phyloP scores from a whole-genome alignment of 768 basidiomycete species.

The Boletales sp. region DNA sequence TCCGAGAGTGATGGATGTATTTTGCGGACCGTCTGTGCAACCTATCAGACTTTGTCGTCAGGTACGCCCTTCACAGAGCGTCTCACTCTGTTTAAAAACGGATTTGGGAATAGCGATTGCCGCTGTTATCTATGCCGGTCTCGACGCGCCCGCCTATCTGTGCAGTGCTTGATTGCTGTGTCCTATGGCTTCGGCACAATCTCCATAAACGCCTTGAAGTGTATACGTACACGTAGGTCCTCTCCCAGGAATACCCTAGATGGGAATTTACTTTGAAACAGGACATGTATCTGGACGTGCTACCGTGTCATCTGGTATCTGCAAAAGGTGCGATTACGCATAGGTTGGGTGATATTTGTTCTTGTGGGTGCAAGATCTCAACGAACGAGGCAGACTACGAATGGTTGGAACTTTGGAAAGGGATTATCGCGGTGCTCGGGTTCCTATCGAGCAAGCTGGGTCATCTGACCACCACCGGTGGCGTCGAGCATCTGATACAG shows the following conservation, averaged over 20 bases:
- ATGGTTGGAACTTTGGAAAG: slow-evolving; percentile 64
- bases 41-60: slow-evolving; percentile 61
- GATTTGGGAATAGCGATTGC: slow-evolving; percentile 41
- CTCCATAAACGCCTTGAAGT: slow-evolving; percentile 60
- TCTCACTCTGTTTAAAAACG: background rate
- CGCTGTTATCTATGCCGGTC: slow-evolving; percentile 42
- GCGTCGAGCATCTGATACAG: slow-evolving; percentile 48
- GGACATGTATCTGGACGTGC: slow-evolving; percentile 54
- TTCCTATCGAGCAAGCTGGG: slow-evolving; percentile 57
- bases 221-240: slow-evolving; percentile 51
- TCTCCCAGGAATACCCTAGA: background rate
- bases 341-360: slow-evolving; percentile 41
- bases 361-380: background rate
- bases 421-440: slow-evolving; percentile 49
- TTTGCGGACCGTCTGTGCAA: slow-evolving; percentile 40
- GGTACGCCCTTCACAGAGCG: slow-evolving; percentile 31
- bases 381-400: slow-evolving; percentile 47
- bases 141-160: slow-evolving; percentile 47
- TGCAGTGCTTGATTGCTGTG: slow-evolving; percentile 63
- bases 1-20: slow-evolving; percentile 40
- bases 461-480: slow-evolving; percentile 48
- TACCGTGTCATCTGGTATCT: slow-evolving; percentile 56
- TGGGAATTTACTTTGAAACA: slow-evolving; percentile 21
- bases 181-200: slow-evolving; percentile 70
- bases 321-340: slow-evolving; percentile 47